Evolutionary conservation across 2,329 filamentous ascomycete species (phyloP).

Genomic region (Aspergillus persii): DNA sequence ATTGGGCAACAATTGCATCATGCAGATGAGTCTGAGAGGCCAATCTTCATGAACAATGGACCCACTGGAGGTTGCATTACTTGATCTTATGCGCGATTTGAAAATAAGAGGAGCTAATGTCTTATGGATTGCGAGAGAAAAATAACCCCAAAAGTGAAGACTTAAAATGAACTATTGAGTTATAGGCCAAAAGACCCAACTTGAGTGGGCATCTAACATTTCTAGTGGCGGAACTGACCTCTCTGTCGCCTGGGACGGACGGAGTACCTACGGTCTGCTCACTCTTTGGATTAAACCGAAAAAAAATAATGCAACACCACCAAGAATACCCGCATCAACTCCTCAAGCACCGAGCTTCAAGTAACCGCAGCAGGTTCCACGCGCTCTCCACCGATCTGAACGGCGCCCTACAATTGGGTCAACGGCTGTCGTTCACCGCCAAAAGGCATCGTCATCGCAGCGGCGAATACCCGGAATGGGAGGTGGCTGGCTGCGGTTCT

Average conservation of each 20-base stretch:
- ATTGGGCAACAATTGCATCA: constrained; percentile 16
- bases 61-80: background rate
- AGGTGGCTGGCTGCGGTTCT: background rate
- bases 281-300: background rate
- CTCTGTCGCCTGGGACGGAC: too few relatives aligned
- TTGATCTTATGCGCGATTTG: background rate
- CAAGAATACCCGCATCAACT: background rate
- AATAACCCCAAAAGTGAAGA: background rate
- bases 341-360: background rate
- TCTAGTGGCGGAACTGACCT: background rate
- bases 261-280: background rate
- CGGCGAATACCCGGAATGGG: constrained; percentile 10
- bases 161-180: background rate
- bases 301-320: background rate
- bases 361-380: background rate
- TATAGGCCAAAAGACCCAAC: background rate
- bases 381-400: constrained; percentile 12
- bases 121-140: background rate
- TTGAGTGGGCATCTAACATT: background rate
- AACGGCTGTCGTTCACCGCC: constrained; percentile 19
- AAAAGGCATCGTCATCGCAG: constrained; percentile 18
- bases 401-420: constrained; percentile 19
- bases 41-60: constrained; percentile 3
- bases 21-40: constrained; percentile 8
- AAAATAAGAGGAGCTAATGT: background rate